phyloP scores from a whole-genome alignment of 2,329 filamentous ascomycete species.

The Colletotrichum sp. region DNA sequence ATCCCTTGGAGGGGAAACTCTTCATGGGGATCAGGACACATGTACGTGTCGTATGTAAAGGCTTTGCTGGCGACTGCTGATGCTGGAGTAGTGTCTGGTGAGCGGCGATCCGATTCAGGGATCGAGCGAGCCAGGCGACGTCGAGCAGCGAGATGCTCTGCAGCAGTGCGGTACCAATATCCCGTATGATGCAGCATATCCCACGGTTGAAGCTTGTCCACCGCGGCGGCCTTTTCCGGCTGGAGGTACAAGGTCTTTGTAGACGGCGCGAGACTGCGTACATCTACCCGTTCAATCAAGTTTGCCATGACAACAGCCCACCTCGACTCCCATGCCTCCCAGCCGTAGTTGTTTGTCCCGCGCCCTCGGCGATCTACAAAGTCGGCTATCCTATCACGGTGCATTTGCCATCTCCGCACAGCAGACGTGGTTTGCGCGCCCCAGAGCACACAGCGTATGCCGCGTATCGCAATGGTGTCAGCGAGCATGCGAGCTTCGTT shows the following conservation, averaged over 20 bases:
- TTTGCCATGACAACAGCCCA: conserved; percentile 69
- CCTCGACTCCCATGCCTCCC: conserved; percentile 90
- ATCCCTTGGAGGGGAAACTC: conserved; percentile 58
- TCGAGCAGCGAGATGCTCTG: conserved; percentile 60
- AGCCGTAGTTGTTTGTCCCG: conserved; percentile 88
- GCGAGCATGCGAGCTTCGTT: conserved; percentile 90
- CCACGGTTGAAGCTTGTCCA: conserved; percentile 66
- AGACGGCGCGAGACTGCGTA: conserved; percentile 53
- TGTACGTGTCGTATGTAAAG: conserved; percentile 69
- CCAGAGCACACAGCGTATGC: conserved; percentile 84
- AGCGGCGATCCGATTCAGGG: conserved; percentile 62
- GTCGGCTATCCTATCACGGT: conserved; percentile 75
- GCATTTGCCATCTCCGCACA: conserved; percentile 79
- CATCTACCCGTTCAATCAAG: conserved; percentile 58
- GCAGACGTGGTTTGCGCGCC: conserved; percentile 79
- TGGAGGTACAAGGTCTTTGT: conserved; percentile 53
- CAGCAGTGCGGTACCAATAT: conserved; percentile 70
- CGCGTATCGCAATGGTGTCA: conserved; percentile 80
- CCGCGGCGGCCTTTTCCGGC: conserved; percentile 63
- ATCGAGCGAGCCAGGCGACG: conserved; percentile 60
- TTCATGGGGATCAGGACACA: conserved; percentile 68
- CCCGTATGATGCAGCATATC: conserved; percentile 69
- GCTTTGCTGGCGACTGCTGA: conserved; percentile 53
- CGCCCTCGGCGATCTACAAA: conserved; percentile 84
- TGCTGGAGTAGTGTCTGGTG: conserved; percentile 52